Base-by-base conservation (phyloP, 345 rosid species). In the Hibiscus tridactylites region DNA sequence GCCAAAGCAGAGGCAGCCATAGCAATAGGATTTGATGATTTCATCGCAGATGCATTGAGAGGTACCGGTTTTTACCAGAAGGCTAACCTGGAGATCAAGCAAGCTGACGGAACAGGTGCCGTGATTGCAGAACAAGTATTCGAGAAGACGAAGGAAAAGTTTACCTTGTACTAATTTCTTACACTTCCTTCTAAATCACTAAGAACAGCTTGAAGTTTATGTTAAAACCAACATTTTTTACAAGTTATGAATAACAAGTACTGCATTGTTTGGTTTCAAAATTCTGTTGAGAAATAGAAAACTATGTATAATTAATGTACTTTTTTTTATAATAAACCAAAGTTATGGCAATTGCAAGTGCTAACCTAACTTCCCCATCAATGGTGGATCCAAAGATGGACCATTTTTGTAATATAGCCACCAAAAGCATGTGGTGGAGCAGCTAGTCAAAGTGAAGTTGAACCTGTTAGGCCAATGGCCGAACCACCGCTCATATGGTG, bases 1-100 rank as follows among this genome's bases (percentile, higher is more conserved):
- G 97, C 92, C 28, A 80, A 91, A 81, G 97, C 97, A 0, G 97
- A 87, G 83, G 93, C 93, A 59, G 97, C 93, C 28, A 88, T 91
- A 50, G 86, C 93, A 53, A 87, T 88, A 1, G 99, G 97, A 62
- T 90, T 95, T 16, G 97, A 95, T 53, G 90, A 86, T 73, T 95
- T 90, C 86, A 91, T 91, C 31, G 90, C 89, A 0, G 93, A 91
- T 79, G 93, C 92, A 2, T 65, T 91, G 54, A 86, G 92, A 80
- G 92, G 93, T 1, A 87, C 93, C 0, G 87, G 90, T 16, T 78
- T 81, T 58, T 91, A 91, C 72, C 93, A 88, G 83, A 87, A 88
- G 77, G 85, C 96, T 75, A 75, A 77, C 49, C 29, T 92, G 74
- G 97, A 85, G 93, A 95, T 95, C 65, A 92, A 81, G 72, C 77